Conservation (phyloP, 441 rosid species). For the Biscutella laevigata region DNA sequence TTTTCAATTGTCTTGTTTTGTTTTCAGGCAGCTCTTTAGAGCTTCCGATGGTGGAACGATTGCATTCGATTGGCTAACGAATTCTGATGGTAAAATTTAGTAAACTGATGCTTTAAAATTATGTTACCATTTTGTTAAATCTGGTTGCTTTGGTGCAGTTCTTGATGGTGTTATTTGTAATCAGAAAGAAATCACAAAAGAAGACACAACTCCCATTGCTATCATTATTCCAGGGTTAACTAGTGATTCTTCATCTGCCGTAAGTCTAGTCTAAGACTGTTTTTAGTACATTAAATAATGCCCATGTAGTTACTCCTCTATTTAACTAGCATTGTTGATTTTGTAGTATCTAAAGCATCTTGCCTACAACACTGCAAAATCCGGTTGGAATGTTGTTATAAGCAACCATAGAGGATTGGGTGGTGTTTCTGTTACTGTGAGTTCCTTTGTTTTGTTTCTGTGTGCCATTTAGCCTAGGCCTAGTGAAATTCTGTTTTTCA, state of each 20-base stretch:
- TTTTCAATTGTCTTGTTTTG: no score
- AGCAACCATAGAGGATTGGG: constrained; percentile 84
- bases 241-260: constrained; percentile 69
- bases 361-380: constrained; percentile 43
- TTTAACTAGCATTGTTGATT: constrained; percentile 3
- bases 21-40: constrained; percentile 53
- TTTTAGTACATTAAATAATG: background rate
- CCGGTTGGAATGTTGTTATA: constrained; percentile 77
- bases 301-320: background rate
- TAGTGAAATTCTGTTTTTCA: background rate
- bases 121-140: background rate
- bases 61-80: constrained; percentile 76
- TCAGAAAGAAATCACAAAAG: constrained; percentile 31
- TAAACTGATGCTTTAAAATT: background rate
- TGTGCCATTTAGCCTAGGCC: no score
- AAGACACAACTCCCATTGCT: constrained; percentile 54
- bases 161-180: constrained; percentile 20
- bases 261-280: constrained; percentile 34
- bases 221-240: constrained; percentile 76
- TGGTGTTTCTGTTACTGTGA: constrained; percentile 76
- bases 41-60: constrained; percentile 78
- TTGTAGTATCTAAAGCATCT: constrained; percentile 67
- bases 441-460: constrained; percentile 19
- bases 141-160: constrained; percentile 29
- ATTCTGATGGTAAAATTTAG: constrained; percentile 39